A percentile compares a stretch with the other conserved stretches of the same genome.
These are phyloP conservation scores for Neopestalotiopsis sp. DNA, from an alignment of 2,329 filamentous ascomycete species.

Conservation along the genomic window DNA sequence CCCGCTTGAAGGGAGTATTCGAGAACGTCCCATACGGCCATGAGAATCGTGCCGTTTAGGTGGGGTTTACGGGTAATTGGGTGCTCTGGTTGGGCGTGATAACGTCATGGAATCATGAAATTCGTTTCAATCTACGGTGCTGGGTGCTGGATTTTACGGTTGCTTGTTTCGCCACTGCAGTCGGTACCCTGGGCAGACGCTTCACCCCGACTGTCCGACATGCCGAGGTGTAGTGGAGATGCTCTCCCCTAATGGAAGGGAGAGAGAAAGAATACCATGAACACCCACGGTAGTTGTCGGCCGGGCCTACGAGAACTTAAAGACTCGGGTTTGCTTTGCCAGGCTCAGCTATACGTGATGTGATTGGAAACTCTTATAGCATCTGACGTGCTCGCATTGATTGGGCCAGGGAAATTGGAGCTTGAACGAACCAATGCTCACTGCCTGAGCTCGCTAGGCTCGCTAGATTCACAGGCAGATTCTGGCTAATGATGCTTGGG, in stretches of 20 bases:
- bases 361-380: no score
- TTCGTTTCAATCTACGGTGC: not conserved
- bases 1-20: not conserved
- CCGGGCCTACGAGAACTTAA: not conserved
- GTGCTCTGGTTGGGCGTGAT: not conserved
- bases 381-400: no score
- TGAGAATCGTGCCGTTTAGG: not conserved
- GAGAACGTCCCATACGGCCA: not conserved
- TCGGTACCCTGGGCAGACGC: not conserved
- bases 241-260: not conserved
- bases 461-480: no score
- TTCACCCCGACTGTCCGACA: slow-evolving; percentile 4
- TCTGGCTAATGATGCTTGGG: no score
- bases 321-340: no score
- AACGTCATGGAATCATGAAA: not conserved
- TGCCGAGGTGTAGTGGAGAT: slow-evolving; percentile 4
- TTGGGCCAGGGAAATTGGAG: no score
- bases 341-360: no score
- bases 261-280: not conserved
- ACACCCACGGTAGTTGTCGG: not conserved
- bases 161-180: not conserved
- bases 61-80: not conserved
- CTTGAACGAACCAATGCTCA: no score
- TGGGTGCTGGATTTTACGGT: not conserved
- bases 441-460: no score